Conservation (phyloP, 202 grass and related monocot genomes). For the Musa balbisiana region DNA sequence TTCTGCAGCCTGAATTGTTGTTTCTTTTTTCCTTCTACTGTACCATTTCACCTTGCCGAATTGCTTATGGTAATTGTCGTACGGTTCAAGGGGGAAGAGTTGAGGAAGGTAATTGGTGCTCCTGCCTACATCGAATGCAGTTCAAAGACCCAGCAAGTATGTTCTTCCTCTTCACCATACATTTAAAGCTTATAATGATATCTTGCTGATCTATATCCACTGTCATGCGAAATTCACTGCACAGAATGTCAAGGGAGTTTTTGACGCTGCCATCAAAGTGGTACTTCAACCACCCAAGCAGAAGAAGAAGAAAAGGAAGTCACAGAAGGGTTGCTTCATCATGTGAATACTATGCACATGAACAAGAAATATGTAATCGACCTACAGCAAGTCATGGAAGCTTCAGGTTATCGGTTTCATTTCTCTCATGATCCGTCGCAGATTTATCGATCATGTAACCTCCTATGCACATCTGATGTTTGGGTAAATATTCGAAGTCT, state of each 20-base stretch:
- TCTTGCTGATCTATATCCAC: background rate
- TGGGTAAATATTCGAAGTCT: background rate
- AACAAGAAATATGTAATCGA: conserved; percentile 1
- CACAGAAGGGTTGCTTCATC: background rate
- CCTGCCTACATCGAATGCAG: conserved; percentile 9
- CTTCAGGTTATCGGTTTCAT: background rate
- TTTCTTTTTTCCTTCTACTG: background rate
- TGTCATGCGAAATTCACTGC: background rate
- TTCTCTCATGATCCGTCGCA: background rate
- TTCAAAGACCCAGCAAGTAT: conserved; percentile 4
- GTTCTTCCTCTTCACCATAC: background rate
- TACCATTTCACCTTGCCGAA: background rate
- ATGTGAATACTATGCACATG: background rate
- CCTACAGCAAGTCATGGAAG: conserved; percentile 1
- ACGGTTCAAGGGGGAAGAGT: background rate
- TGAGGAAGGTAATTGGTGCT: background rate
- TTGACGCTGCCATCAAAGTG: background rate
- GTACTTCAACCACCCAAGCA: background rate
- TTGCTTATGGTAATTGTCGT: background rate
- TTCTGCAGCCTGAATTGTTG: background rate
- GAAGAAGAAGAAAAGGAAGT: background rate
- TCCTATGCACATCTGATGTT: background rate
- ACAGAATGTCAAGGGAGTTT: background rate
- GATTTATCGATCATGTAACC: background rate
- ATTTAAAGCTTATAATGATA: background rate